Base-by-base conservation (phyloP, 495 filamentous ascomycete genomes). In the Annulohypoxylon maeteangense region DNA sequence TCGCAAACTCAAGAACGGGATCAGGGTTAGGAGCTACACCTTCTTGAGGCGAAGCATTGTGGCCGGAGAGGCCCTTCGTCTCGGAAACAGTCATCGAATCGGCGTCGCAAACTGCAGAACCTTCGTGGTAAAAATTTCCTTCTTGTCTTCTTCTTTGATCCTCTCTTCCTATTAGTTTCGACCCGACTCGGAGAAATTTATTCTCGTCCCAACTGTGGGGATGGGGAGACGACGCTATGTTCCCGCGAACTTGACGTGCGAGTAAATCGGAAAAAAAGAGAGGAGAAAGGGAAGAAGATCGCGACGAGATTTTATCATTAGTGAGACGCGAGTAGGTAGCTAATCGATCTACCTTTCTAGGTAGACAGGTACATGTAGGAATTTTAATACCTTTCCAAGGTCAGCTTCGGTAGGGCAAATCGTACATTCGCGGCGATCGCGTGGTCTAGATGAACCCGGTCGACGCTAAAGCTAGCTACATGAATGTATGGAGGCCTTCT, bases 1-100 rank as follows among this genome's bases (percentile, higher is more conserved):
- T 72, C 22, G 77, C 56, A 31, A 78, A 74, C 34, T 84, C 74
- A 1, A 85, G 75, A 12, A 77, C 80, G 42, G 83, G 81, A 67
- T 86, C 83, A 20, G 75, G 34, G 73, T 59, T 71, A 40, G 62
- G 25, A 47, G 27, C 7, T 8, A 67, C 63, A 22, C 51, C 67
- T 32, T 63, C 67, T 40, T 69, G 66, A 6, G 23, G n/a, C 7
- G 66, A 67, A 27, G 64, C 57, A 63, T 74, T 74, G 23, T 74
- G 71, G 56, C 66, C 69, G 64, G 45, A 22, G 29, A 61, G 69
- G 61, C 67, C 67, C 10, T 69, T 74, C 27, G 58, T 40, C 56
- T 70, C 73, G 16, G 70, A 60, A 12, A 69, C 65, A 64, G 51
- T 62, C 73, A 77, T 77, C 61, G 54, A 25, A 18, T 23, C 54